Conservation (phyloP, 2,329 filamentous ascomycete species). For the Colletotrichum kahawae region DNA sequence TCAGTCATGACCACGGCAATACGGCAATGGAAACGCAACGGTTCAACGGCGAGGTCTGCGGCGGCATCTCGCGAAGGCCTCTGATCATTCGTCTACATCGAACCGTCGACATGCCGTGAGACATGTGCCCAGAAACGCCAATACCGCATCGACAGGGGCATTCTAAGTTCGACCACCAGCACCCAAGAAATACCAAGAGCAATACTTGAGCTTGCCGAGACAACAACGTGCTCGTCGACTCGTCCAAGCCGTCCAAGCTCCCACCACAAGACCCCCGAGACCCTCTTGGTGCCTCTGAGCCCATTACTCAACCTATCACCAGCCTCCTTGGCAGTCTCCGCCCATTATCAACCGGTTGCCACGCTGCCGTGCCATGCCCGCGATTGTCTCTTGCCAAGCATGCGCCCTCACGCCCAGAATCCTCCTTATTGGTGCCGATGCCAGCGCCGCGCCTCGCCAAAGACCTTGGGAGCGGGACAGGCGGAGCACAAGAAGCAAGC, state of each 20-base stretch:
- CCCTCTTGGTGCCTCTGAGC: neutral
- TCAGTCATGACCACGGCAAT: neutral
- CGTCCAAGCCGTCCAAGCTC: slow-evolving; percentile 3
- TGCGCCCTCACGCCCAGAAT: slow-evolving; percentile 9
- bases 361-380: slow-evolving; percentile 21
- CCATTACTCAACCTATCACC: neutral
- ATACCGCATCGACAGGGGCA: slow-evolving; percentile 17
- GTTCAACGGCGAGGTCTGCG: neutral
- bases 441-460: slow-evolving; percentile 8
- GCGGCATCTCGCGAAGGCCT: neutral
- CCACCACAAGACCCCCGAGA: neutral
- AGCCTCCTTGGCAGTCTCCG: slow-evolving; percentile 19
- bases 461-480: slow-evolving; percentile 13
- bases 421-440: slow-evolving; percentile 16
- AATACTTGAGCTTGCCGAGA: slow-evolving; percentile 12
- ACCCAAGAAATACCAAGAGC: neutral
- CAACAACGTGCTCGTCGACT: neutral
- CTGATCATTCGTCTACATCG: neutral
- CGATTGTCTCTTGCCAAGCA: slow-evolving; percentile 22
- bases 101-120: slow-evolving; percentile 7
- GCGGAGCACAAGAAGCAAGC: slow-evolving; percentile 21
- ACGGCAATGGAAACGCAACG: neutral
- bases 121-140: slow-evolving; percentile 15
- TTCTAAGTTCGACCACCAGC: neutral
- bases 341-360: slow-evolving; percentile 17